Conservation (phyloP, 345 rosid genomes). For the Lenwebbia sp. region DNA sequence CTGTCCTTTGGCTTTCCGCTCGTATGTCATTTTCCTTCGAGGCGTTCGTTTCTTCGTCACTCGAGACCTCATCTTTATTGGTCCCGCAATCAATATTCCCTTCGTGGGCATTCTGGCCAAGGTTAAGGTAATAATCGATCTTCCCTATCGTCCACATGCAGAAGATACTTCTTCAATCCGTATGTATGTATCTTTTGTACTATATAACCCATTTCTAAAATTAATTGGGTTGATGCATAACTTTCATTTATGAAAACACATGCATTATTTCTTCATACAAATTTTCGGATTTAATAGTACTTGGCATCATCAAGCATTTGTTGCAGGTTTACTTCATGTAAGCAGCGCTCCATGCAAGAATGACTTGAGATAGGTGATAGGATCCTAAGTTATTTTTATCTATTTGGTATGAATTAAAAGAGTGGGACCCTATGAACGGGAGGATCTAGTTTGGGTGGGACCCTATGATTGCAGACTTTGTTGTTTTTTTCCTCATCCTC, state of each 20-base stretch:
- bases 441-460: too few relatives aligned
- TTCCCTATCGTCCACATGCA: background rate
- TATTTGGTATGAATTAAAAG: too few relatives aligned
- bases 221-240: background rate
- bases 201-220: background rate
- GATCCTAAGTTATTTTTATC: too few relatives aligned
- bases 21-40: background rate
- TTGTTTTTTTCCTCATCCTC: too few relatives aligned
- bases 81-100: background rate
- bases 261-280: too few relatives aligned
- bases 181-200: background rate
- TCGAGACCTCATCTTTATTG: background rate
- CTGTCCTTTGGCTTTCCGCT: conserved; percentile 4
- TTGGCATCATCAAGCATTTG: too few relatives aligned
- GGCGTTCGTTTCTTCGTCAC: background rate
- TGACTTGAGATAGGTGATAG: background rate
- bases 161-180: background rate
- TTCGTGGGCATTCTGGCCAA: background rate
- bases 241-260: too few relatives aligned
- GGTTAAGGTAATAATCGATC: background rate
- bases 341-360: background rate
- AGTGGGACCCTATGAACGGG: too few relatives aligned
- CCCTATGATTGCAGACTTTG: too few relatives aligned
- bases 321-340: background rate
- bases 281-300: too few relatives aligned